These are phyloP conservation scores for Scheffersomyces insectosa DNA, from an alignment of 1,139 yeast species.

Conservation along the genomic window DNA sequence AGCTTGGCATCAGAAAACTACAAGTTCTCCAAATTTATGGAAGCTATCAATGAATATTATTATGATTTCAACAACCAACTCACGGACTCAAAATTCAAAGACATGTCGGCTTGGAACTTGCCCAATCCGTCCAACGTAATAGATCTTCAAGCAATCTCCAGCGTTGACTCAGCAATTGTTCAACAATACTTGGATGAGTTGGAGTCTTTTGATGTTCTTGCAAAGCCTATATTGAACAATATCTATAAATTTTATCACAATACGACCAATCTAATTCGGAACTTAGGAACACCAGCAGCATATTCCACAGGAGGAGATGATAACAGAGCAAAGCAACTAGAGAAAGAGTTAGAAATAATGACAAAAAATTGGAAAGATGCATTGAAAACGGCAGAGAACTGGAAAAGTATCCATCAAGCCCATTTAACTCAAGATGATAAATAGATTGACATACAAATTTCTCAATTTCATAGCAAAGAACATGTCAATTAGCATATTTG, in stretches of 20 bases:
- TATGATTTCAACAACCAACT: slow-evolving; percentile 24
- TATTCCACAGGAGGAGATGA: slow-evolving; percentile 6
- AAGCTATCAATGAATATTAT: slow-evolving; percentile 32
- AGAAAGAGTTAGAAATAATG: slow-evolving; percentile 37
- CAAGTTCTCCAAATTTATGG: slow-evolving; percentile 35
- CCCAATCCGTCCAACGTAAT: slow-evolving; percentile 39
- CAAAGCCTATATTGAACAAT: slow-evolving; percentile 33
- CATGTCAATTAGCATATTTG: too few relatives aligned
- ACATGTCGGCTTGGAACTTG: slow-evolving; percentile 13
- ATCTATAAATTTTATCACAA: slow-evolving; percentile 21
- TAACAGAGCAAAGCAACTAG: slow-evolving; percentile 26
- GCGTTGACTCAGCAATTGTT: slow-evolving; percentile 18
- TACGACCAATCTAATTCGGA: slow-evolving; percentile 22
- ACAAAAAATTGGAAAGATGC: slow-evolving; percentile 47
- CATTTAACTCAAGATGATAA: not conserved
- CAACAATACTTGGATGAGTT: slow-evolving; percentile 30
- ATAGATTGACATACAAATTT: not conserved
- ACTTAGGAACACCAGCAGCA: slow-evolving; percentile 1
- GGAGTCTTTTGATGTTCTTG: slow-evolving; percentile 37
- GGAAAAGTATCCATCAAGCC: slow-evolving; percentile 29
- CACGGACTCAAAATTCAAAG: slow-evolving; percentile 17
- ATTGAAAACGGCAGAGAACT: slow-evolving; percentile 46
- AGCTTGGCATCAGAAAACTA: slow-evolving; percentile 42
- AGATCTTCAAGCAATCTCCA: slow-evolving; percentile 22
- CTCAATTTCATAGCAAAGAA: too few relatives aligned